A percentile compares a stretch with the other conserved stretches of the same genome.
phyloP scores from a whole-genome alignment of 805 yeast species.

The Helenozyma rhizophorensis region DNA sequence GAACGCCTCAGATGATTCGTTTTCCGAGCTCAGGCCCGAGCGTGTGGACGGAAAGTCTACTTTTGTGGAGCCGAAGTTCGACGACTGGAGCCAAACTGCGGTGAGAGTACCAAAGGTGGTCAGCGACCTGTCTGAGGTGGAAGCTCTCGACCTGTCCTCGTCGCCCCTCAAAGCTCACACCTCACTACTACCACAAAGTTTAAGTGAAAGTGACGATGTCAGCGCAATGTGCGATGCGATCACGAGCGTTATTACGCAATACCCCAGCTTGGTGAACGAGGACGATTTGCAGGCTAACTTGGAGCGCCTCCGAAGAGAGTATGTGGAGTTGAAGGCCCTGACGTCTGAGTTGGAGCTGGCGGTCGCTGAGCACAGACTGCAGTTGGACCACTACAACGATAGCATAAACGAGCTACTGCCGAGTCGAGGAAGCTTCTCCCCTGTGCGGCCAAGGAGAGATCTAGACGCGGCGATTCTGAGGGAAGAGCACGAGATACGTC shows the following conservation, averaged over 20 bases:
- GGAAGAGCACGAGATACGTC: slow-evolving; percentile 44
- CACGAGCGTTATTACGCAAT: slow-evolving; percentile 4
- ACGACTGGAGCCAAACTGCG: slow-evolving; percentile 24
- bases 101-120: slow-evolving; percentile 23
- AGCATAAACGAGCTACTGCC: slow-evolving; percentile 19
- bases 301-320: slow-evolving; percentile 27
- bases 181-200: slow-evolving; percentile 3
- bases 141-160: slow-evolving; percentile 4
- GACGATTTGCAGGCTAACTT: slow-evolving; percentile 1
- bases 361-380: slow-evolving; percentile 40
- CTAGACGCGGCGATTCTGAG: slow-evolving; percentile 37
- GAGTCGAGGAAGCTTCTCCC: slow-evolving; percentile 6
- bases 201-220: slow-evolving; percentile 31
- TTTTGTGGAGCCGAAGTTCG: slow-evolving; percentile 29
- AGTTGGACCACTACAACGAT: slow-evolving; percentile 32
- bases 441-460: slow-evolving; percentile 14
- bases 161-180: slow-evolving; percentile 14
- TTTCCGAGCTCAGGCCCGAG: slow-evolving; percentile 18
- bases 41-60: slow-evolving; percentile 47
- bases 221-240: slow-evolving; percentile 34
- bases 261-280: slow-evolving; percentile 5
- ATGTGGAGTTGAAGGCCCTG: slow-evolving; percentile 31
- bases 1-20: neutral
- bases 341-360: slow-evolving; percentile 39
- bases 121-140: neutral